Evolutionary conservation across 2,329 filamentous ascomycete species (phyloP).

Genomic region (Trichoderma koningiopsis): DNA sequence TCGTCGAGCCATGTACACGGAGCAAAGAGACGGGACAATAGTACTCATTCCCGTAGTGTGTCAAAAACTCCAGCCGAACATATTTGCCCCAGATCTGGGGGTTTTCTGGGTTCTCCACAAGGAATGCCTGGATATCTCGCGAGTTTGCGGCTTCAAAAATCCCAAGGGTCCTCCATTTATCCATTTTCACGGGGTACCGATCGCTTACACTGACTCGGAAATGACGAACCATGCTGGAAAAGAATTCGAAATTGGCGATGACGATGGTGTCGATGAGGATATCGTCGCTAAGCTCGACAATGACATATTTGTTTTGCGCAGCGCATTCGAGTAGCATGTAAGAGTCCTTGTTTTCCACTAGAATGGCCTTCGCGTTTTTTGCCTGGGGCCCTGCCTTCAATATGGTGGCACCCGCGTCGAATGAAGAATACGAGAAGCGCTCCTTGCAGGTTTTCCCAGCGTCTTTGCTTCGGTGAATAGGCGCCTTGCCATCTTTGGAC

Average conservation of each 20-base stretch:
- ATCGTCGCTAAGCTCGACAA: conserved; percentile 88
- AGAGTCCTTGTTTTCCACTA: conserved; percentile 96
- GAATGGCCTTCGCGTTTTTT: conserved; percentile 83
- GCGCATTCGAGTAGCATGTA: conserved; percentile 96
- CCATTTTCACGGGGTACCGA: conserved; percentile 86
- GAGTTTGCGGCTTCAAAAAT: conserved; percentile 91
- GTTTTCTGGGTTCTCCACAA: conserved; percentile 93
- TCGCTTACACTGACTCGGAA: conserved; percentile 93
- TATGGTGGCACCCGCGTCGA: conserved; percentile 92
- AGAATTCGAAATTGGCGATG: conserved; percentile 98
- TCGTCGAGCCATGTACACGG: conserved; percentile 91
- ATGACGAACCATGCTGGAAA: conserved; percentile 91
- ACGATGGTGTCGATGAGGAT: conserved; percentile 91
- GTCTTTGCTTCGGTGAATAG: conserved; percentile 76
- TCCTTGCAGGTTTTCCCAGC: conserved; percentile 98
- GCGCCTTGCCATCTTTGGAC: conserved; percentile 53
- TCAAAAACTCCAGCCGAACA: conserved; percentile 85
- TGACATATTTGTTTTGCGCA: conserved; percentile 85
- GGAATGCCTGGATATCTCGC: conserved; percentile 89
- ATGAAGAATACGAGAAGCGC: conserved; percentile 94
- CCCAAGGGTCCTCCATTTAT: conserved; percentile 88
- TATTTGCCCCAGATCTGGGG: conserved; percentile 96
- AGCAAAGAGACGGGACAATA: conserved; percentile 92
- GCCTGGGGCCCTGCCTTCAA: conserved; percentile 85
- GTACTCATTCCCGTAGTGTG: conserved; percentile 93